phyloP scores from a whole-genome alignment of 495 filamentous ascomycete species.

The Pyronema omphalodes region DNA sequence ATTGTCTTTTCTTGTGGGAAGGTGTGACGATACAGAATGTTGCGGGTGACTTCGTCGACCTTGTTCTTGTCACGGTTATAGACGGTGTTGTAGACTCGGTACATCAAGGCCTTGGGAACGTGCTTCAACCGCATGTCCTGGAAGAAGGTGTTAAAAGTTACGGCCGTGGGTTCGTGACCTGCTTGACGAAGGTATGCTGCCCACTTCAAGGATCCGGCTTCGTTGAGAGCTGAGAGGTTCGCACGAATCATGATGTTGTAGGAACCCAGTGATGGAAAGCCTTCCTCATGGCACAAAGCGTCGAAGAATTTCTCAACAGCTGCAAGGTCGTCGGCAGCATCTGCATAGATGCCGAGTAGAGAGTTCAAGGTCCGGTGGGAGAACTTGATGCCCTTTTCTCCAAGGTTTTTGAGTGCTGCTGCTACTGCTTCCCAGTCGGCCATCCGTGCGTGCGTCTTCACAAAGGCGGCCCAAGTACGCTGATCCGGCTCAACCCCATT shows the following conservation, averaged over 20 bases:
- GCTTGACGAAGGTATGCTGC: conserved; percentile 10
- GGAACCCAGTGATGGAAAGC: conserved; percentile 7
- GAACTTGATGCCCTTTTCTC: conserved; percentile 11
- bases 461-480: conserved; percentile 18
- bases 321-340: neutral
- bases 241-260: conserved; percentile 22
- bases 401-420: conserved; percentile 15
- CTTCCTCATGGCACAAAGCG: conserved; percentile 7
- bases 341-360: conserved; percentile 13
- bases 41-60: neutral
- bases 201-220: conserved; percentile 8
- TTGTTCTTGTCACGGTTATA: conserved; percentile 1
- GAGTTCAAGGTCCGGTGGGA: conserved; percentile 13
- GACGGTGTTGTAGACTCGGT: neutral
- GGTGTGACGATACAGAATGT: neutral
- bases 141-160: conserved; percentile 20
- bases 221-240: conserved; percentile 5
- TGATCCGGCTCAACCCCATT: conserved; percentile 13
- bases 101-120: neutral
- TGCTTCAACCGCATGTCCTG: conserved; percentile 10
- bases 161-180: conserved; percentile 11
- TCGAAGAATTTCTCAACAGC: conserved; percentile 17
- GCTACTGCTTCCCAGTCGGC: conserved; percentile 15
- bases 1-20: neutral
- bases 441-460: conserved; percentile 11